Evolutionary conservation across 2,329 filamentous ascomycete species (phyloP).

Genomic region (Penicillium sp.): DNA sequence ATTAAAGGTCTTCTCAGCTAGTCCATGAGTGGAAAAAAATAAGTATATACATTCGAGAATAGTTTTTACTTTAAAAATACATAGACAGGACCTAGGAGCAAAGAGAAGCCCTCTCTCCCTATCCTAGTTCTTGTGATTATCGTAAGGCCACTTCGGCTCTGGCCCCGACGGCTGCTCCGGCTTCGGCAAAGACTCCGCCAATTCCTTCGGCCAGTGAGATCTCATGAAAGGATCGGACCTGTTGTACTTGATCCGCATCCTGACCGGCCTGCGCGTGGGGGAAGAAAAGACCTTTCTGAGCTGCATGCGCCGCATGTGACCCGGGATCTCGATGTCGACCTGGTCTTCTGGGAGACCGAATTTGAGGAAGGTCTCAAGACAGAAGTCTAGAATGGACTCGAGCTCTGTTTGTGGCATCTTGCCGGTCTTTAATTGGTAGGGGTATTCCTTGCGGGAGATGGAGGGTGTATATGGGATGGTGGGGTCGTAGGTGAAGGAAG

Average conservation of each 20-base stretch:
- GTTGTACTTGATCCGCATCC: constrained; percentile 10
- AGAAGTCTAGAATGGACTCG: constrained; percentile 33
- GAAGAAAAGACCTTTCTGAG: constrained; percentile 11
- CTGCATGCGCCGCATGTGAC: constrained; percentile 28
- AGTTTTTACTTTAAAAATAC: constrained; percentile 10
- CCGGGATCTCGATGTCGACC: constrained; percentile 36
- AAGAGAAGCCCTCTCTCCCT: background rate
- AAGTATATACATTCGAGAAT: constrained; percentile 14
- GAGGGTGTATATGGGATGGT: constrained; percentile 1
- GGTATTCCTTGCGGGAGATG: constrained; percentile 9
- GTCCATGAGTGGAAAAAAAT: background rate
- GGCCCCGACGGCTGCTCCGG: background rate
- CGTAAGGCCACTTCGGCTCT: background rate
- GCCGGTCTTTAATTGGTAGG: constrained; percentile 4
- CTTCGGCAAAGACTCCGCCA: background rate
- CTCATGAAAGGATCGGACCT: constrained; percentile 16
- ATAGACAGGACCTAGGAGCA: background rate
- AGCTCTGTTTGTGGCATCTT: constrained; percentile 17
- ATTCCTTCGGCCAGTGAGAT: constrained; percentile 6
- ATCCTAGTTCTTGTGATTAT: background rate
- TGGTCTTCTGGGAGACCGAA: constrained; percentile 29
- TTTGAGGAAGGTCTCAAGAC: constrained; percentile 31
- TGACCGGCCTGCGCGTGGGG: background rate
- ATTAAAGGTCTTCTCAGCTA: background rate
- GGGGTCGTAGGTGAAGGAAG: constrained; percentile 5